phyloP scores from a whole-genome alignment of 2,329 filamentous ascomycete species.

The Aspergillus sp. region DNA sequence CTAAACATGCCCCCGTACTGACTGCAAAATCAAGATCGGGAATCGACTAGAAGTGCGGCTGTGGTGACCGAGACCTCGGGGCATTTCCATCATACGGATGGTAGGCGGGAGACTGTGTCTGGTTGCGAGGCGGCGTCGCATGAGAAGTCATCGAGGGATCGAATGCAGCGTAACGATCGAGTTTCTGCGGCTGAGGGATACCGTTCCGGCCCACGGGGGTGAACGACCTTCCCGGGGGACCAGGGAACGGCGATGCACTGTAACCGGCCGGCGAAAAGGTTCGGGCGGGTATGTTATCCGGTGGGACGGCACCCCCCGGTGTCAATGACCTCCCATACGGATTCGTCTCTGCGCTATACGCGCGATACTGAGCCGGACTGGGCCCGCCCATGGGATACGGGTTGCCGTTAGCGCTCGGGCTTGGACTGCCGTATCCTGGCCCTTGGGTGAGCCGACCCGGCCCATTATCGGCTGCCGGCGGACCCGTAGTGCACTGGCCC shows the following conservation, averaged over 20 bases:
- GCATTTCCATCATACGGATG: constrained; percentile 12
- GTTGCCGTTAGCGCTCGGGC: no score
- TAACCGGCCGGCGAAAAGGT: constrained; percentile 7
- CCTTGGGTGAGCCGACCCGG: no score
- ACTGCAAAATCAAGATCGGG: constrained; percentile 8
- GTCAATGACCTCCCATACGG: constrained; percentile 13
- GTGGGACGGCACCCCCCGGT: constrained; percentile 4
- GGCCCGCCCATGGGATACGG: no score
- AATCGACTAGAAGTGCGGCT: constrained; percentile 2
- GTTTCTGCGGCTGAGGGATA: constrained; percentile 5
- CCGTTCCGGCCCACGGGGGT: constrained; percentile 7
- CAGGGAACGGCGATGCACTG: constrained; percentile 4
- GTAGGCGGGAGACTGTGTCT: constrained; percentile 7
- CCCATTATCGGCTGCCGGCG: no score
- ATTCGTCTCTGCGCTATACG: constrained; percentile 13
- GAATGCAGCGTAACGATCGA: constrained; percentile 15
- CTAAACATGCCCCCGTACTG: background rate
- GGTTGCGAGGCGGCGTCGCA: constrained; percentile 4
- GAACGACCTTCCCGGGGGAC: constrained; percentile 10
- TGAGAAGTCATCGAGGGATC: constrained; percentile 9
- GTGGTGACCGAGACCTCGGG: constrained; percentile 13
- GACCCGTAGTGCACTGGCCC: no score
- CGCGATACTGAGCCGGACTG: constrained; percentile 10
- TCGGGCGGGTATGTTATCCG: constrained; percentile 1
- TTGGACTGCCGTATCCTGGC: no score